Base-by-base conservation (phyloP, 2,329 filamentous ascomycete genomes). In the Arachnopeziza araneosa region DNA sequence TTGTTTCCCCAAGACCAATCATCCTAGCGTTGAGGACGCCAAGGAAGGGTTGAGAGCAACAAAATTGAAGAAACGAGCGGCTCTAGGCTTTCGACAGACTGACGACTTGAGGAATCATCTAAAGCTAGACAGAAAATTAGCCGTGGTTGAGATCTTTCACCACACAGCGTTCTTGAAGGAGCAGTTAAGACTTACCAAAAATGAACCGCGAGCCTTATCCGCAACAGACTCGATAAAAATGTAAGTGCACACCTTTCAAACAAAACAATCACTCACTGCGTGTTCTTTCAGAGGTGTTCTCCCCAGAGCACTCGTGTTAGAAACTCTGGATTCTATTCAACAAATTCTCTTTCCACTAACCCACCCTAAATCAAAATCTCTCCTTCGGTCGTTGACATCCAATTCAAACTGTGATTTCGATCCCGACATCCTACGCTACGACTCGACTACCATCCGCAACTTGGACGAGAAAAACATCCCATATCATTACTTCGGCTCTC, bases 151-250 rank as follows among this genome's bases (percentile, higher is more conserved):
- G n/a, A 63, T 73, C 54, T 73, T 67, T 51, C 69, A 73, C 59
- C 66, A 72, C 54, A 68, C 70, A 14, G 67, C 69, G 22, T 69
- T 73, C 32, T 54, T 73, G 10, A 72, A 71, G 50, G 69, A 73
- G 54, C 64, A 69, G 24, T 60, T 71, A n/a, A 55, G 57, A 24
- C 60, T 64, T n/a, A 64, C 51, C 55, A 65, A 36, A 56, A 54
- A 59, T 51, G 22, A 51, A 22, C 52, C 24, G n/a, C 17, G 24
- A 55, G 49, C 17, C 24, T 32, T 56, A 54, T 60, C 56, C 55
- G 54, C 55, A 14, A 53, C 49, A 26, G 55, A 66, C 32, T 60
- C 56, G 57, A 30, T 57, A 22, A 62, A 58, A 51, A 22, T 59
- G 61, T 66, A 48, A 54, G 60, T 30, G 9, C 9, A 30, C 26